phyloP scores from a whole-genome alignment of 2,329 filamentous ascomycete species.

The Ophiostoma populinum region DNA sequence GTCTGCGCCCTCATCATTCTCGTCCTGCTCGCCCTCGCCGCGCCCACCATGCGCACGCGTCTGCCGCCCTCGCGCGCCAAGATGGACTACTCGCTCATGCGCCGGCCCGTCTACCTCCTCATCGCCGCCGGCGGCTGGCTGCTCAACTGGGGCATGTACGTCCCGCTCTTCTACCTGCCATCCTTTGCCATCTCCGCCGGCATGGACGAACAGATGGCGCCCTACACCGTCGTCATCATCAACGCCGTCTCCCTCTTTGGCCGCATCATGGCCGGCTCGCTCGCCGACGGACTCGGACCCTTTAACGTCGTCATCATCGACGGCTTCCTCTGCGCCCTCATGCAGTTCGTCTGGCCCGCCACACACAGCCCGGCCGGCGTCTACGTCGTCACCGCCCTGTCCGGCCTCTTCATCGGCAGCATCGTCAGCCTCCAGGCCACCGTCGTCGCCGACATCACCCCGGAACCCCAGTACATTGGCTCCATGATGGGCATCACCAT shows the following conservation, averaged over 20 bases:
- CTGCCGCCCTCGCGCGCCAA: conserved; percentile 16
- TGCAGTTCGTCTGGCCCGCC: conserved; percentile 32
- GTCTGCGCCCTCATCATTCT: conserved; percentile 25
- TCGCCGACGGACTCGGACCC: conserved; percentile 23
- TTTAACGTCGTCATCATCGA: conserved; percentile 35
- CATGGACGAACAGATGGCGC: conserved; percentile 15
- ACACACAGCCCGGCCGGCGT: conserved; percentile 35
- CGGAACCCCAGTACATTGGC: conserved; percentile 47
- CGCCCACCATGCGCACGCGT: conserved; percentile 14
- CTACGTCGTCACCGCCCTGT: conserved; percentile 48
- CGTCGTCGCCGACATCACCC: conserved; percentile 52
- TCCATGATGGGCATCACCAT: conserved; percentile 49
- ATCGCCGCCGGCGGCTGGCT: conserved; percentile 12
- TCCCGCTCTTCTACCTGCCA: conserved; percentile 12
- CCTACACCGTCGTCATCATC: conserved; percentile 22
- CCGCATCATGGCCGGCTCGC: conserved; percentile 15
- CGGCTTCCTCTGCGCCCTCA: conserved; percentile 28
- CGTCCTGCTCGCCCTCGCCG: conserved; percentile 25
- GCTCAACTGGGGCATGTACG: conserved; percentile 16
- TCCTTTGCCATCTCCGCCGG: conserved; percentile 7
- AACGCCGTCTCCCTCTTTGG: conserved; percentile 16
- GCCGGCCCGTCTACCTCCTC: conserved; percentile 16
- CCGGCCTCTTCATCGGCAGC: conserved; percentile 49
- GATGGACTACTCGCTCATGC: conserved; percentile 10
- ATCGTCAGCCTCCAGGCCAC: conserved; percentile 47